A percentile compares a stretch with the other conserved stretches of the same genome.
Evolutionary conservation across 352 stramenopile species (phyloP).

Genomic region (Globisporangium barbulae): DNA sequence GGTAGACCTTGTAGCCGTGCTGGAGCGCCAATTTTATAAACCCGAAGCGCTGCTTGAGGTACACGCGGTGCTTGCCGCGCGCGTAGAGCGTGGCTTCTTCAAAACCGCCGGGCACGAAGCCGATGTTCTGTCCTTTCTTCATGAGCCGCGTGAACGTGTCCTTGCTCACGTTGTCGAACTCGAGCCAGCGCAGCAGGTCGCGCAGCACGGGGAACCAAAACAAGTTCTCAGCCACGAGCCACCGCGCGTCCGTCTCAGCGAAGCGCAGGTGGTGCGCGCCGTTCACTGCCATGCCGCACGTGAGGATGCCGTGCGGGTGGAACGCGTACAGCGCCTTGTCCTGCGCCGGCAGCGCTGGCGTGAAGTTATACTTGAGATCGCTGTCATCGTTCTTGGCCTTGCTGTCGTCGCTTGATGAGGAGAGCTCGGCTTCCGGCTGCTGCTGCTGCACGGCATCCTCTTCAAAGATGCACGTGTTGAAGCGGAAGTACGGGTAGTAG

Average conservation of each 20-base stretch:
- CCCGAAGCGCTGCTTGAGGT: constrained; percentile 87
- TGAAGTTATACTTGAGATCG: constrained; percentile 16
- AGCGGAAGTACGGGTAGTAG: constrained; percentile 38
- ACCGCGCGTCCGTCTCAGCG: constrained; percentile 38
- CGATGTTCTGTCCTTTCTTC: constrained; percentile 55
- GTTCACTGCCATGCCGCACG: constrained; percentile 53
- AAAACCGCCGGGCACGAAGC: constrained; percentile 90
- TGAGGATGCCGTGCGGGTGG: constrained; percentile 66
- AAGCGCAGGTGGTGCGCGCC: constrained; percentile 52
- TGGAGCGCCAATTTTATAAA: constrained; percentile 94
- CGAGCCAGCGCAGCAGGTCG: constrained; percentile 68
- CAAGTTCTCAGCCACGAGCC: constrained; percentile 64
- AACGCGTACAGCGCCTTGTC: constrained; percentile 54
- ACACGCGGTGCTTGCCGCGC: constrained; percentile 84
- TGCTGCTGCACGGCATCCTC: constrained; percentile 6
- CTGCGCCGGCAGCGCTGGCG: constrained; percentile 32
- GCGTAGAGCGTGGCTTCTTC: constrained; percentile 92
- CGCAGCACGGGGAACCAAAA: constrained; percentile 70
- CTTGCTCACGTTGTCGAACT: constrained; percentile 53
- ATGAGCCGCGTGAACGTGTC: constrained; percentile 50
- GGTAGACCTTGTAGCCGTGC: constrained; percentile 86
- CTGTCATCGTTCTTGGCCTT: constrained; percentile 9
- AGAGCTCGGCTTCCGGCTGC: constrained; percentile 1
- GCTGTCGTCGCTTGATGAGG: neutral
- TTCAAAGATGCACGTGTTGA: constrained; percentile 35